Evolutionary conservation across 2,329 filamentous ascomycete species (phyloP), one percentile per base, ranked within the genome.

Genomic region (Coniochaeta sp.): DNA sequence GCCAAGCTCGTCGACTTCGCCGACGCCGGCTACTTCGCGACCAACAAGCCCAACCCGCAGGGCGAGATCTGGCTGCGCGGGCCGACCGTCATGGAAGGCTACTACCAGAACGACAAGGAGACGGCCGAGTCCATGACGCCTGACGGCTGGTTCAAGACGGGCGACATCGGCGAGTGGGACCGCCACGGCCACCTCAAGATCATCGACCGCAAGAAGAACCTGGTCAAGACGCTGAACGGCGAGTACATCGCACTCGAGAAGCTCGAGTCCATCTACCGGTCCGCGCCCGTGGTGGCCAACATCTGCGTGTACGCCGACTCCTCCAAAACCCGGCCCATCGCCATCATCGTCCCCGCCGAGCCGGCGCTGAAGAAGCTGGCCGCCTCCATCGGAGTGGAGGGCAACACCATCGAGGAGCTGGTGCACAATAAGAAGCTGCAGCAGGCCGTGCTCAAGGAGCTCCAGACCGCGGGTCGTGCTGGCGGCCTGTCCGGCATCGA

Each of bases 11-110:
- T 96, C 62, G 91, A 96, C 72, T 95, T 91, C 72, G 75, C 86
- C 8, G 91, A 96, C 68, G 90, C 90, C 10, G 90, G 91, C 42
- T 96, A 96, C 77, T 85, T 81, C 56, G 79, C 87, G 28, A 89
- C 84, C 63, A 92, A 90, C 79, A 88, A 85, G 64, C 90, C 91
- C 22, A 78, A 82, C 65, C 86, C 90, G 1, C 91, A 95, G 74
- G 91, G 91, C 67, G 91, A 96, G 74, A 89, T 96, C 70, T 93
- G 89, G 89, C 92, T 96, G 67, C 89, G 90, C 55, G 91, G 91
- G 28, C 82, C 81, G 36, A 81, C 84, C 62, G 87, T 96, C 57
- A 84, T 88, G 61, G 76, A 81, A 8, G 86, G 86, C 52, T 96
- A 96, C 75, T 90, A 88, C 68, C 79, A 93, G 62, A 89, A 95